A percentile compares a stretch with the other conserved stretches of the same genome.
Conservation (phyloP, 371 early-diverging fungal genomes). For the Dichotomocladium elegans region DNA sequence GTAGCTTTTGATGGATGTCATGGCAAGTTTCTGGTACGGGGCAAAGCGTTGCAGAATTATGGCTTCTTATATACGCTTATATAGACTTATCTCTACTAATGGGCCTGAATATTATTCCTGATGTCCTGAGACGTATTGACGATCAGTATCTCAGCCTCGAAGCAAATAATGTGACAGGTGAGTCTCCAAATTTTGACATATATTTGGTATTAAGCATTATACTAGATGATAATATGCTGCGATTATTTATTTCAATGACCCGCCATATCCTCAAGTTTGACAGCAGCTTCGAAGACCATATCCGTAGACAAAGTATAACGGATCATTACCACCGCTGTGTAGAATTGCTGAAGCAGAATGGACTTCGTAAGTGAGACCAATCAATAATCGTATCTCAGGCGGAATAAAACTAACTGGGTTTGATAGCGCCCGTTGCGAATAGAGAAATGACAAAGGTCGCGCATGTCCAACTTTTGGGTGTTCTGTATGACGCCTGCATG, state of each 20-base stretch:
- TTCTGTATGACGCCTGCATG: constrained; percentile 23
- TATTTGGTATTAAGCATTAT: neutral
- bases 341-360: constrained; percentile 14
- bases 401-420: neutral
- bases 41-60: neutral
- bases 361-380: constrained; percentile 13
- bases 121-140: constrained; percentile 12
- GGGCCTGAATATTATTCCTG: neutral
- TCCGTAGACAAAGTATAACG: constrained; percentile 6
- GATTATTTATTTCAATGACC: constrained; percentile 25
- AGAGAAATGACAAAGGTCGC: constrained; percentile 27
- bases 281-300: neutral
- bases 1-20: constrained; percentile 14
- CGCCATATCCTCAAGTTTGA: constrained; percentile 11
- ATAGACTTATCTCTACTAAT: neutral
- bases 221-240: constrained; percentile 25
- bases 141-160: constrained; percentile 17
- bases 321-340: constrained; percentile 10
- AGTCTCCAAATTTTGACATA: neutral
- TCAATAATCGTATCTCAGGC: neutral
- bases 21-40: neutral
- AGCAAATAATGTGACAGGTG: constrained; percentile 29
- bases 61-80: neutral
- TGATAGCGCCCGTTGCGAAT: constrained; percentile 11
- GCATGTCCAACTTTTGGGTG: constrained; percentile 16